Conservation (phyloP, 129 eudicot genomes). For the Logfia minima region DNA sequence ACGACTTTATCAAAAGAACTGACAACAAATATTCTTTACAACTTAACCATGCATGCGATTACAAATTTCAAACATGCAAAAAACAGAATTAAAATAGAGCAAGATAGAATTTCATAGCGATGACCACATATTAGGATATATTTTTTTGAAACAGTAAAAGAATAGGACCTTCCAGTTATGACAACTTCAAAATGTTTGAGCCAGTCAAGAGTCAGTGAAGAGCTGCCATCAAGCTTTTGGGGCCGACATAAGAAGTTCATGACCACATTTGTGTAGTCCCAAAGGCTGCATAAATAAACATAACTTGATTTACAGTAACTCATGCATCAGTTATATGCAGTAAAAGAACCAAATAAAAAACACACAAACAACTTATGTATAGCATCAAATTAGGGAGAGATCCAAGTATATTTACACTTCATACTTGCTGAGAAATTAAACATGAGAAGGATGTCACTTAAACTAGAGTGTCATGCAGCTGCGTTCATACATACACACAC, state of each 20-base stretch:
- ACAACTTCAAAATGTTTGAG: constrained; percentile 85
- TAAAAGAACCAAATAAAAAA: background rate
- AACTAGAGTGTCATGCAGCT: constrained; percentile 14
- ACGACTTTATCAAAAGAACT: background rate
- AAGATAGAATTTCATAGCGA: background rate
- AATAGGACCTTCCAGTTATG: constrained; percentile 86
- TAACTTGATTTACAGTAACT: background rate
- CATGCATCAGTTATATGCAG: constrained; percentile 3
- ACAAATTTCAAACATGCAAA: background rate
- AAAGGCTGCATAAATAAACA: constrained; percentile 66
- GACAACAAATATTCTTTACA: background rate
- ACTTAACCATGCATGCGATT: background rate
- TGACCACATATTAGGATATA: background rate
- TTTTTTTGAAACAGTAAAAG: constrained; percentile 15
- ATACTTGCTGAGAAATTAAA: background rate
- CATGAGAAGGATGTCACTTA: background rate
- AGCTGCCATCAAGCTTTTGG: constrained; percentile 30
- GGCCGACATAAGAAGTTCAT: constrained; percentile 91
- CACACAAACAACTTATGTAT: background rate
- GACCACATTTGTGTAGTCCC: constrained; percentile 97
- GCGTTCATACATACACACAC: background rate
- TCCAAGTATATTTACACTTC: background rate
- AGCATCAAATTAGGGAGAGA: constrained; percentile 5
- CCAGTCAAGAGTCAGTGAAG: constrained; percentile 73
- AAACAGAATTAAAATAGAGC: background rate